Conservation (phyloP, 441 rosid genomes). For the Mallotus repandus region DNA sequence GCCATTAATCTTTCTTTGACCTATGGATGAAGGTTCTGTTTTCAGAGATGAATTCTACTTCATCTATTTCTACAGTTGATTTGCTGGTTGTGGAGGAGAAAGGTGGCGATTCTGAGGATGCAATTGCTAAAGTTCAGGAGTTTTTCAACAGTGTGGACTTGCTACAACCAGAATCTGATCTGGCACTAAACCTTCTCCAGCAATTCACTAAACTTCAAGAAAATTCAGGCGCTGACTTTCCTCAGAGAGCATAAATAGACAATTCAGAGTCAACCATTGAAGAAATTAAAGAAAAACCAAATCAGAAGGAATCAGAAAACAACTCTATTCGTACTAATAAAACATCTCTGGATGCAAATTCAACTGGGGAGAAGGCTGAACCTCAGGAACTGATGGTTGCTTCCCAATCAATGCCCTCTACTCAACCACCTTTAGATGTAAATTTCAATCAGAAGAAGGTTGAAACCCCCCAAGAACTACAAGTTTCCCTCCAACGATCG, state of each 20-base stretch:
- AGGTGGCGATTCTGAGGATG: conserved; percentile 81
- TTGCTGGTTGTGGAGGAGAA: conserved; percentile 58
- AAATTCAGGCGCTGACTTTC: conserved; percentile 43
- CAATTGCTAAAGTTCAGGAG: conserved; percentile 77
- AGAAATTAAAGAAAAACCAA: conserved; percentile 41
- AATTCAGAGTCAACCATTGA: conserved; percentile 42
- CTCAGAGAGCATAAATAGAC: conserved; percentile 37
- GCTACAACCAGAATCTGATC: conserved; percentile 60
- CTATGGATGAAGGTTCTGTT: conserved; percentile 65
- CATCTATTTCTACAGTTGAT: conserved; percentile 51
- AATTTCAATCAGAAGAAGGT: conserved; percentile 4
- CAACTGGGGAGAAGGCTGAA: conserved; percentile 36
- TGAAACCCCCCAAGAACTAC: conserved; percentile 30
- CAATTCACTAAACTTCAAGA: conserved; percentile 54
- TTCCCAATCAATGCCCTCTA: conserved; percentile 23
- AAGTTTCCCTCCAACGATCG: conserved; percentile 46
- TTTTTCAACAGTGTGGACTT: conserved; percentile 64
- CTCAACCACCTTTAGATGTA: conserved; percentile 15
- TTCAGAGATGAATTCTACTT: conserved; percentile 73
- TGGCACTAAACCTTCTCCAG: conserved; percentile 54
- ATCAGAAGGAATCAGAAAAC: conserved; percentile 35
- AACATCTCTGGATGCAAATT: conserved; percentile 3
- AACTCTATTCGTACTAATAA: conserved; percentile 2
- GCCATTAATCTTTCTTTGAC: conserved; percentile 28
- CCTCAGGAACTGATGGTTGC: conserved; percentile 42